A percentile compares a stretch with the other conserved stretches of the same genome.
These are phyloP conservation scores for Suillus ampliporus DNA, from an alignment of 768 basidiomycete species.

Conservation along the genomic window DNA sequence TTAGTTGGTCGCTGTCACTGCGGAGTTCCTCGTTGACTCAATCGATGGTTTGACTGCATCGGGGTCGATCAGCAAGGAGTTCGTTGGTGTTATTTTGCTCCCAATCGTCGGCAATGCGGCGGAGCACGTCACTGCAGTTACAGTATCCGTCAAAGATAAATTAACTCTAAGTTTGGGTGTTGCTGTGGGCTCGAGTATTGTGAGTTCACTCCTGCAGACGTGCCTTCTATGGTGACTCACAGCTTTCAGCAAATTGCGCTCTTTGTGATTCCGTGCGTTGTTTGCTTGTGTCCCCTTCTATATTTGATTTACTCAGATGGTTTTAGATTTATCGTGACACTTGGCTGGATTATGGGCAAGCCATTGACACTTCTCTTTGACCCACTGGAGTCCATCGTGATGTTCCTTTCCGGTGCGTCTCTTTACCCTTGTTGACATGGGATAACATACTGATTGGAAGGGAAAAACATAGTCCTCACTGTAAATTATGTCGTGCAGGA, in stretches of 20 bases:
- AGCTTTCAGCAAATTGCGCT: slow-evolving; percentile 69
- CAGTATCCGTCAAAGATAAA: slow-evolving; percentile 90
- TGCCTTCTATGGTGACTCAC: not conserved
- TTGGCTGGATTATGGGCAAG: slow-evolving; percentile 84
- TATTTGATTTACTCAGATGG: slow-evolving; percentile 15
- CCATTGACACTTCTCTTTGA: slow-evolving; percentile 86
- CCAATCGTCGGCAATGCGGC: slow-evolving; percentile 94
- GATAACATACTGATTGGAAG: not conserved
- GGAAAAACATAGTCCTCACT: slow-evolving; percentile 59
- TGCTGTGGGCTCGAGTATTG: slow-evolving; percentile 86
- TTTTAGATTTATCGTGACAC: slow-evolving; percentile 68
- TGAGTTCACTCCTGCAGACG: slow-evolving; percentile 41
- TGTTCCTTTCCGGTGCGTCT: slow-evolving; percentile 26
- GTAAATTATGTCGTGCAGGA: slow-evolving; percentile 88
- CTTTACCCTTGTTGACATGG: slow-evolving; percentile 6
- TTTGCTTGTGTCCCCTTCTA: not conserved
- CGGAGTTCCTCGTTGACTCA: slow-evolving; percentile 77
- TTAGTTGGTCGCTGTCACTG: slow-evolving; percentile 61
- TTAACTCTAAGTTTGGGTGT: slow-evolving; percentile 86
- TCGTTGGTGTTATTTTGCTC: slow-evolving; percentile 85
- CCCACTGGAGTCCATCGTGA: slow-evolving; percentile 70
- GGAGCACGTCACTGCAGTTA: slow-evolving; percentile 91
- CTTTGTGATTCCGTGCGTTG: slow-evolving; percentile 64
- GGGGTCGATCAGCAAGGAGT: slow-evolving; percentile 72
- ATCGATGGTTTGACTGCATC: slow-evolving; percentile 72